These are phyloP conservation scores for Cucumis variabilis DNA, from an alignment of 331 rosid genomes.

Conservation along the genomic window DNA sequence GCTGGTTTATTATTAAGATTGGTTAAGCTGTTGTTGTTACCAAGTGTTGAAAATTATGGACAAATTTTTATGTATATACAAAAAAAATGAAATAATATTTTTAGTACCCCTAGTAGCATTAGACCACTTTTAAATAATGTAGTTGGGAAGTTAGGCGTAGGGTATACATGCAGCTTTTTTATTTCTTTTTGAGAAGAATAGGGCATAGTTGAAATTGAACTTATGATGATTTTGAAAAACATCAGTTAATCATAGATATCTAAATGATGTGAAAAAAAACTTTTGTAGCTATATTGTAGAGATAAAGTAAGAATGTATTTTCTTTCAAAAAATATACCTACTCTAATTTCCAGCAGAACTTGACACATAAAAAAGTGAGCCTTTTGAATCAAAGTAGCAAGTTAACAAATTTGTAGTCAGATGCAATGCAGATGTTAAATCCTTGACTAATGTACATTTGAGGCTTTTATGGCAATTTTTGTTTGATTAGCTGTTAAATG, in stretches of 20 bases:
- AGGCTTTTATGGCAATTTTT: neutral
- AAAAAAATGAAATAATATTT: neutral
- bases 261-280: neutral
- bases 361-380: neutral
- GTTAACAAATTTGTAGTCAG: neutral
- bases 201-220: neutral
- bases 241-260: neutral
- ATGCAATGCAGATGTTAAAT: neutral
- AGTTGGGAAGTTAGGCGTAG: neutral
- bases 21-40: neutral
- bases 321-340: no score
- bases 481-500: neutral
- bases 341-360: neutral
- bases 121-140: neutral
- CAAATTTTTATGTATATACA: neutral
- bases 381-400: neutral
- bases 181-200: neutral
- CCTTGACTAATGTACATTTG: neutral
- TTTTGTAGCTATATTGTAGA: neutral
- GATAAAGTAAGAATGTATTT: neutral
- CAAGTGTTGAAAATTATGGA: neutral
- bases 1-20: constrained; percentile 6
- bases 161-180: neutral
- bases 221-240: neutral
- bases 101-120: constrained; percentile 1